Percentiles rank a stretch among this genome's conserved stretches.
These are phyloP conservation scores for Phylloporus sp. DNA, from an alignment of 768 basidiomycete genomes.

Conservation along the genomic window DNA sequence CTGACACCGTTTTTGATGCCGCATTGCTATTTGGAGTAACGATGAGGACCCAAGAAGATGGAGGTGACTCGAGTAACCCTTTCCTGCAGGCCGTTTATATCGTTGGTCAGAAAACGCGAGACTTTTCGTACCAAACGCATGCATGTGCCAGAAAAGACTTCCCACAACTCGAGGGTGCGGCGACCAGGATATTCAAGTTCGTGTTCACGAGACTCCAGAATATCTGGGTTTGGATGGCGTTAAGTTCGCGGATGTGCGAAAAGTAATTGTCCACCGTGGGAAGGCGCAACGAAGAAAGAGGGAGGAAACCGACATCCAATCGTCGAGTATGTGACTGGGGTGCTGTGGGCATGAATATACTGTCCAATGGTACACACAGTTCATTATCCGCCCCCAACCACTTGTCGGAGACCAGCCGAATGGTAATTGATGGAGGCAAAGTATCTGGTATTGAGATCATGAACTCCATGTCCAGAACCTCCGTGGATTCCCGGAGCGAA, in stretches of 20 bases:
- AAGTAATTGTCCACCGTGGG: slow-evolving; percentile 42
- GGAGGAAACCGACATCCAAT: slow-evolving; percentile 72
- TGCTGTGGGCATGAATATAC: slow-evolving; percentile 67
- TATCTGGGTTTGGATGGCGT: slow-evolving; percentile 83
- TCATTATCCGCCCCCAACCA: slow-evolving; percentile 93
- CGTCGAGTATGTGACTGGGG: slow-evolving; percentile 56
- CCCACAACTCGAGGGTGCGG: slow-evolving; percentile 75
- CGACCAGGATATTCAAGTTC: slow-evolving; percentile 60
- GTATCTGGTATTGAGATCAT: slow-evolving; percentile 65
- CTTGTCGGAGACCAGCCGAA: slow-evolving; percentile 81
- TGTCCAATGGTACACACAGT: slow-evolving; percentile 54
- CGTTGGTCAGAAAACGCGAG: background rate
- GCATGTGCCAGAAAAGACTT: slow-evolving; percentile 73
- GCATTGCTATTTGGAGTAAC: slow-evolving; percentile 55
- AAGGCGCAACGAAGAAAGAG: slow-evolving; percentile 46
- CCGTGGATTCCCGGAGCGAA: slow-evolving; percentile 62
- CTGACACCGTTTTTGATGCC: slow-evolving; percentile 51
- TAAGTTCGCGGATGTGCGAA: slow-evolving; percentile 52
- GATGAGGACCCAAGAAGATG: slow-evolving; percentile 54
- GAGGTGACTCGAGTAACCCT: slow-evolving; percentile 39
- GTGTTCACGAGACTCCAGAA: slow-evolving; percentile 80
- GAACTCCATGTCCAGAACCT: slow-evolving; percentile 63
- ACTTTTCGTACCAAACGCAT: slow-evolving; percentile 58
- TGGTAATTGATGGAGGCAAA: slow-evolving; percentile 59
- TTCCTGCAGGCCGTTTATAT: slow-evolving; percentile 42